Evolutionary conservation across 345 rosid species (phyloP).

Genomic region (Diplotaxis tenuifolia): DNA sequence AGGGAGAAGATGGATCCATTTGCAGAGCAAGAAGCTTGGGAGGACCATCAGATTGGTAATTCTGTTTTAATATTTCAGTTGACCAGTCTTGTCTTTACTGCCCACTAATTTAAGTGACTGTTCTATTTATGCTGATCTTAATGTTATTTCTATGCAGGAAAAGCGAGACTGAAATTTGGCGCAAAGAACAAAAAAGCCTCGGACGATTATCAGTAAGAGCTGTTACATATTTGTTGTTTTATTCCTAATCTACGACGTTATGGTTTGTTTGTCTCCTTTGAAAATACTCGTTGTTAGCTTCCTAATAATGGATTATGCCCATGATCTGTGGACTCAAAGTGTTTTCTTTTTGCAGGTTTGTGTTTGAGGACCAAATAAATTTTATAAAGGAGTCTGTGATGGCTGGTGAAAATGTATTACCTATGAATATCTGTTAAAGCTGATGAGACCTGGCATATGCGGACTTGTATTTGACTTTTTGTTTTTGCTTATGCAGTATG

Average conservation of each 20-base stretch:
- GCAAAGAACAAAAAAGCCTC: conserved; percentile 68
- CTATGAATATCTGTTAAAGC: conserved; percentile 12
- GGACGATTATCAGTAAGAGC: conserved; percentile 76
- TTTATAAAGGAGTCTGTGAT: conserved; percentile 81
- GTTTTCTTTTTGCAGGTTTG: conserved; percentile 46
- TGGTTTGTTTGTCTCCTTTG: conserved; percentile 13
- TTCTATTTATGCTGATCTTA: conserved; percentile 24
- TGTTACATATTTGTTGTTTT: conserved; percentile 12
- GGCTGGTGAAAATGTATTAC: conserved; percentile 77
- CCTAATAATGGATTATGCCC: conserved; percentile 1
- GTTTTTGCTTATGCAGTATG: conserved; percentile 47
- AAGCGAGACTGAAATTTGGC: conserved; percentile 77
- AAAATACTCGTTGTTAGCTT: conserved; percentile 1
- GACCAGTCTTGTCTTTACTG: not conserved
- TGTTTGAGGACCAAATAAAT: conserved; percentile 94
- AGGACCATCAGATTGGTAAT: conserved; percentile 92
- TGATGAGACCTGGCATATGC: conserved; percentile 13
- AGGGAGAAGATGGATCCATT: conserved; percentile 95
- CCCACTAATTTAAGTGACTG: conserved; percentile 13
- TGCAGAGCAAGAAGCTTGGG: conserved; percentile 99
- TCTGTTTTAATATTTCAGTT: conserved; percentile 7
- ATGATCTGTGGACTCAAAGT: conserved; percentile 5
- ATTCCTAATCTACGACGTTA: not conserved
- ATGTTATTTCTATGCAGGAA: conserved; percentile 52
- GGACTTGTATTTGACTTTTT: conserved; percentile 8